Conservation (phyloP, 768 basidiomycete genomes). For the Leccinum pellstonianum region DNA sequence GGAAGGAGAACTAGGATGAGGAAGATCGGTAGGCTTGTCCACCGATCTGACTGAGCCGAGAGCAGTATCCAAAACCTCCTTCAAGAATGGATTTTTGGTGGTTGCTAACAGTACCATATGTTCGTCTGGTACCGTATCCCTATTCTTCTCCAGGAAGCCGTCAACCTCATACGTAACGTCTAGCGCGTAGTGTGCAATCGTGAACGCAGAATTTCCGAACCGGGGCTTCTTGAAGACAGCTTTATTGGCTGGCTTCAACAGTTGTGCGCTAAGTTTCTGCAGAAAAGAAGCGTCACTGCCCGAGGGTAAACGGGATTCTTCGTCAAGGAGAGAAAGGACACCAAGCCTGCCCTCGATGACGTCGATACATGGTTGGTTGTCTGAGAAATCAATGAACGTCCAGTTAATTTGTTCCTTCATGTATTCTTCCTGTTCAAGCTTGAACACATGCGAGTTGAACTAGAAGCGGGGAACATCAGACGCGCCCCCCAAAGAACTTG, state of each 20-base stretch:
- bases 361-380: slow-evolving; percentile 98
- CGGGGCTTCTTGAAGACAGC: slow-evolving; percentile 96
- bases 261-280: slow-evolving; percentile 85
- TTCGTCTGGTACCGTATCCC: slow-evolving; percentile 98
- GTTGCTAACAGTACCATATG: slow-evolving; percentile 85
- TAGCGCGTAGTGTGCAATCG: slow-evolving; percentile 95
- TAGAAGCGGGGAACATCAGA: slow-evolving; percentile 33
- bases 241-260: slow-evolving; percentile 82
- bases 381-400: slow-evolving; percentile 99
- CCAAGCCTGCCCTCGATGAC: slow-evolving; percentile 97
- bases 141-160: slow-evolving; percentile 98
- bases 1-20: slow-evolving; percentile 72
- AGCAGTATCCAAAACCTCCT: slow-evolving; percentile 91
- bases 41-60: slow-evolving; percentile 66
- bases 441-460: slow-evolving; percentile 99
- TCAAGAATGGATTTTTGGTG: slow-evolving; percentile 90
- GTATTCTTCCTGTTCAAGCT: slow-evolving; percentile 99
- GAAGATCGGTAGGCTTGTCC: slow-evolving; percentile 47
- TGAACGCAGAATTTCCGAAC: slow-evolving; percentile 97
- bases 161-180: slow-evolving; percentile 99
- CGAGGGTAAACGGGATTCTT: slow-evolving; percentile 94
- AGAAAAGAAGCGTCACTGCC: slow-evolving; percentile 92
- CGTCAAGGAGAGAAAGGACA: slow-evolving; percentile 90
- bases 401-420: slow-evolving; percentile 98
- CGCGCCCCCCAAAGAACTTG: neutral